Base-by-base conservation (phyloP, 148 eudicot genomes). In the Camellia granthamiana region DNA sequence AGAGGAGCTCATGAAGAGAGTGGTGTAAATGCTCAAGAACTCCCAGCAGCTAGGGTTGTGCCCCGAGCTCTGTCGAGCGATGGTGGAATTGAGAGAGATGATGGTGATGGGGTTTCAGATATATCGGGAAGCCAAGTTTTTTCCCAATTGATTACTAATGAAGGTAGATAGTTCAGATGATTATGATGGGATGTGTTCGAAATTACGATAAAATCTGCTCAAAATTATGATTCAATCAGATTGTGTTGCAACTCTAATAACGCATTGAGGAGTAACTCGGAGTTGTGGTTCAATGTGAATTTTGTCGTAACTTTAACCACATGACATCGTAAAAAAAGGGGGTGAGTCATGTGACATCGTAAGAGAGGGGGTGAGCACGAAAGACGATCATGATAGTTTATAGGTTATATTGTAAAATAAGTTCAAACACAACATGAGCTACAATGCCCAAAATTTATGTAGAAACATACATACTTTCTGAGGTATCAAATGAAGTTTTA, bases 71-170 rank as follows among this genome's bases (percentile, higher is more conserved):
- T 79, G 11, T 77, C 84, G 5, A 78, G 69, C 85, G 70, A 56
- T 58, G 62, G 58, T 38, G 69, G 81, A 66, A 56, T 74, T 4
- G 70, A 65, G 66, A 82, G 75, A 19, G 86, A 82, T 47, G 74
- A 69, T 75, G 85, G 87, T 46, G 91, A 83, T 41, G 93, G 82
- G 62, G 42, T 69, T 69, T 84, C 90, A 51, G 93, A 86, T 64
- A 79, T 84, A 58, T 79, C 95, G 5, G 87, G 90, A 1, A 90
- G 87, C 80, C 84, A 86, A 43, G 91, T 93, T 49, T 95, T 95
- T 84, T 95, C 99, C 38, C 99, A 95, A 82, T 80, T 95, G 89
- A 81, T 95, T 67, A 88, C 89, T 69, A 92, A 79, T 46, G 85
- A 88, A 78, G 99, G 98, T 72, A 88, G 99, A 87, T 95, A 88